Evolutionary conservation across 2,329 filamentous ascomycete species (phyloP), one percentile per base, ranked within the genome.

Genomic region (Orbilia brochopaga): DNA sequence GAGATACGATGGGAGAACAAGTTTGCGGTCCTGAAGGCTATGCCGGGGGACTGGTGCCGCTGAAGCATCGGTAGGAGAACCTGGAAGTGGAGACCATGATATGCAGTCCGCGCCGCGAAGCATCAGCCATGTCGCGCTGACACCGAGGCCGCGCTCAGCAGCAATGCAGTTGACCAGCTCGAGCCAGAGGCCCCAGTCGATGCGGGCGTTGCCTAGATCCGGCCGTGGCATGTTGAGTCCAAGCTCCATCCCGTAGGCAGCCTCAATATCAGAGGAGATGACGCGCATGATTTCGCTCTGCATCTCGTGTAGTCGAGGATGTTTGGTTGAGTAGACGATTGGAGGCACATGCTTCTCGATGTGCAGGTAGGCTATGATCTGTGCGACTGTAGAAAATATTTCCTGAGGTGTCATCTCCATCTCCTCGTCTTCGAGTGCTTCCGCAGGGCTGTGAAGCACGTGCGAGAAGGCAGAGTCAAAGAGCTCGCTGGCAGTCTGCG

Each of bases 81-180:
- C 23, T 0, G 37, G 44, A 17, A 51, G 50, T 50, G 30, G 42
- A 21, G 60, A 55, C 67, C 67, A 72, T 1, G 67, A 56, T 24
- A 72, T 64, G 30, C 64, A 56, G 5, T 55, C 55, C 23, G 15
- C 40, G 0, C 42, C 50, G 19, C 50, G 67, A 37, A 72, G 67
- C 11, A 72, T 50, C 5, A 72, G 42, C 67, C 67, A 72, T 37
- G 67, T 72, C 6, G 67, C 67, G 30, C 67, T 72, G 21, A 72
- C 67, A 7, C 67, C 67, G 11, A 72, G 51, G 0, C 67, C 67
- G 40, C 67, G 42, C 48, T 72, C 67, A 1, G 67, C 60, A 19
- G 67, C 67, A 17, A 72, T 72, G n/a, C 46, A 72, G 30, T 72
- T 72, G 3, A 72, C 67, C 15, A 72, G 37, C n/a, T 72, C 67